Conservation (phyloP, 352 stramenopile species). For the Phytophthora cryptogea region DNA sequence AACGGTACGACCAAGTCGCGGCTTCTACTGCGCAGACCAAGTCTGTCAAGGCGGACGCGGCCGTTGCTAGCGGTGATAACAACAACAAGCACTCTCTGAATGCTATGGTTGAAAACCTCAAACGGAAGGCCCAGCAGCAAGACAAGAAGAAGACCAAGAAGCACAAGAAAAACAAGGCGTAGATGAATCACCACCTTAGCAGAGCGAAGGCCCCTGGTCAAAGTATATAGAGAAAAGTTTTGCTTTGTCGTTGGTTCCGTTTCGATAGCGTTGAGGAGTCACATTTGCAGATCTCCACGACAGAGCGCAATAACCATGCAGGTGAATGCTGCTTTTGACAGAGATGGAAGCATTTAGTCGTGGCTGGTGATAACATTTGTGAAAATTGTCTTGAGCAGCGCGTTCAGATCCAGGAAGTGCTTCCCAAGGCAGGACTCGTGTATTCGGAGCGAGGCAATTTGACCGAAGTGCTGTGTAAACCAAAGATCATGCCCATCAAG, state of each 20-base stretch:
- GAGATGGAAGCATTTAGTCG: neutral
- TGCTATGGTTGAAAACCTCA: conserved; percentile 82
- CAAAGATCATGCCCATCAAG: conserved; percentile 91
- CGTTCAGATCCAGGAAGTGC: conserved; percentile 81
- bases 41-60: conserved; percentile 15
- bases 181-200: conserved; percentile 2
- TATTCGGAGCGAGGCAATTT: conserved; percentile 89
- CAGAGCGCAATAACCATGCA: conserved; percentile 17
- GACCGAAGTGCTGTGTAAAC: conserved; percentile 88
- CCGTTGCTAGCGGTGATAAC: conserved; percentile 8
- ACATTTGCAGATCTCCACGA: conserved; percentile 7
- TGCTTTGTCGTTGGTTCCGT: conserved; percentile 12
- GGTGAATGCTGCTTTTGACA: conserved; percentile 10
- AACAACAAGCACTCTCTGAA: conserved; percentile 53
- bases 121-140: conserved; percentile 70
- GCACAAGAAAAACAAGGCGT: conserved; percentile 56
- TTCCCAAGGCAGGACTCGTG: conserved; percentile 88
- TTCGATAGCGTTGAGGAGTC: conserved; percentile 11
- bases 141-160: conserved; percentile 57
- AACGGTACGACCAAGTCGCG: conserved; percentile 53
- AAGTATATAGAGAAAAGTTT: conserved; percentile 25
- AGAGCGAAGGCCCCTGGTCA: neutral
- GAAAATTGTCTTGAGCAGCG: conserved; percentile 37
- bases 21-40: conserved; percentile 2
- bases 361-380: neutral